These are phyloP conservation scores for Shiraia sp. DNA, from an alignment of 2,329 filamentous ascomycete species.

Conservation along the genomic window DNA sequence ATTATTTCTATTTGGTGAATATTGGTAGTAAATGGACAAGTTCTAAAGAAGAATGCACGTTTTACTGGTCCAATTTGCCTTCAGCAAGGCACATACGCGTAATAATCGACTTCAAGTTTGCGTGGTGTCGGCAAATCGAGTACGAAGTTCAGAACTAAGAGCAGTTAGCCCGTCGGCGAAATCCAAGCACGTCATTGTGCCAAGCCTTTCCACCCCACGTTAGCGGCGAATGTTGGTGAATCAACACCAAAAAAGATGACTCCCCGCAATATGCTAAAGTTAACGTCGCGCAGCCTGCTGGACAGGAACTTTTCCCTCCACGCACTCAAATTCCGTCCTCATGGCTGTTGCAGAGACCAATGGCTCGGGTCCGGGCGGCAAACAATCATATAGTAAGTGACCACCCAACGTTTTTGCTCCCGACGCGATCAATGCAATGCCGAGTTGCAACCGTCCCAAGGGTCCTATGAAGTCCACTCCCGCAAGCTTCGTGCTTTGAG, in stretches of 20 bases:
- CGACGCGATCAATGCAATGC: conserved; percentile 1
- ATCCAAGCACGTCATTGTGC: conserved; percentile 34
- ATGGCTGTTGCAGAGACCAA: conserved; percentile 25
- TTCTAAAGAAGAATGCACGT: no score
- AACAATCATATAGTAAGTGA: conserved; percentile 19
- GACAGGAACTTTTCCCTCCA: conserved; percentile 12
- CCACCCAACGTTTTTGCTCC: conserved; percentile 5
- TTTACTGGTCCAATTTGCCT: no score
- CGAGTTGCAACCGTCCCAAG: not conserved
- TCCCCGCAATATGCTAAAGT: conserved; percentile 26
- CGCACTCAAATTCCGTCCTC: conserved; percentile 4
- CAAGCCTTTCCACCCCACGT: conserved; percentile 25
- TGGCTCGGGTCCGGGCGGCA: conserved; percentile 21
- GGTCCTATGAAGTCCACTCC: no score
- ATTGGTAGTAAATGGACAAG: no score
- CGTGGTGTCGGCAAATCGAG: no score
- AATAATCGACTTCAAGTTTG: no score
- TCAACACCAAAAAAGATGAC: conserved; percentile 26
- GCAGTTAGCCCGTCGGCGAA: no score
- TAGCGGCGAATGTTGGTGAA: conserved; percentile 29
- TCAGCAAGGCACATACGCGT: no score
- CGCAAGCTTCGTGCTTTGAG: not conserved
- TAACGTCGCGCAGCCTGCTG: conserved; percentile 11
- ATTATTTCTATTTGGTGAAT: no score
- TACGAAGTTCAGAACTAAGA: no score